These are phyloP conservation scores for Nematodospora valgi DNA, from an alignment of 805 yeast species.

Conservation along the genomic window DNA sequence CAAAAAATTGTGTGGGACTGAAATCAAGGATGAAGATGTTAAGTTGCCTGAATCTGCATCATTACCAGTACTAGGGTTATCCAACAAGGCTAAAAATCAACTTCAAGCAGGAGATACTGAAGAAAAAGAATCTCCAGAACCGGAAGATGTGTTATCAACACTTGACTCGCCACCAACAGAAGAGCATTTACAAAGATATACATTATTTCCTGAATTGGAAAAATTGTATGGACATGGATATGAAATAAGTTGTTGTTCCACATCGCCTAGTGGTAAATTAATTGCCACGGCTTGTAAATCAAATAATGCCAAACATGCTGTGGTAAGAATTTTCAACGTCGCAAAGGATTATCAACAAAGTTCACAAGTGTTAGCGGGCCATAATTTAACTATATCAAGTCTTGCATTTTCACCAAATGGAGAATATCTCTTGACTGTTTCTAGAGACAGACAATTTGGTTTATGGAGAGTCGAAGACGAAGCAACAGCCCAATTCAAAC, in stretches of 20 bases:
- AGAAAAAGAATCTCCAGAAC: slow-evolving; percentile 30
- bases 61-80: slow-evolving; percentile 88
- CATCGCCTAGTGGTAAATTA: slow-evolving; percentile 56
- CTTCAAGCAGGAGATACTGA: slow-evolving; percentile 37
- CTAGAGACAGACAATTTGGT: slow-evolving; percentile 85
- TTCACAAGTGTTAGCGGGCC: slow-evolving; percentile 53
- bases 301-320: slow-evolving; percentile 80
- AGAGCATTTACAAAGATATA: slow-evolving; percentile 85
- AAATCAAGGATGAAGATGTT: slow-evolving; percentile 16
- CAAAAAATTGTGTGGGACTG: slow-evolving; percentile 48
- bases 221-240: slow-evolving; percentile 97
- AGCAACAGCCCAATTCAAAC: slow-evolving; percentile 29
- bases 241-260: slow-evolving; percentile 79
- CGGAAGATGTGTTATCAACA: slow-evolving; percentile 44
- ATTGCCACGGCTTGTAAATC: slow-evolving; percentile 93
- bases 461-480: slow-evolving; percentile 55
- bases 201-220: slow-evolving; percentile 93
- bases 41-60: slow-evolving; percentile 78
- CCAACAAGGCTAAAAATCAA: slow-evolving; percentile 77
- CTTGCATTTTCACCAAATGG: slow-evolving; percentile 72
- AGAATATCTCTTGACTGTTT: slow-evolving; percentile 63
- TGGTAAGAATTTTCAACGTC: slow-evolving; percentile 69
- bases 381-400: slow-evolving; percentile 81
- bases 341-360: slow-evolving; percentile 52
- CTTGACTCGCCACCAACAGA: slow-evolving; percentile 73